Evolutionary conservation across 352 stramenopile genomes (phyloP), one percentile per base, ranked within the genome.

Genomic region (Pythium aquatile): DNA sequence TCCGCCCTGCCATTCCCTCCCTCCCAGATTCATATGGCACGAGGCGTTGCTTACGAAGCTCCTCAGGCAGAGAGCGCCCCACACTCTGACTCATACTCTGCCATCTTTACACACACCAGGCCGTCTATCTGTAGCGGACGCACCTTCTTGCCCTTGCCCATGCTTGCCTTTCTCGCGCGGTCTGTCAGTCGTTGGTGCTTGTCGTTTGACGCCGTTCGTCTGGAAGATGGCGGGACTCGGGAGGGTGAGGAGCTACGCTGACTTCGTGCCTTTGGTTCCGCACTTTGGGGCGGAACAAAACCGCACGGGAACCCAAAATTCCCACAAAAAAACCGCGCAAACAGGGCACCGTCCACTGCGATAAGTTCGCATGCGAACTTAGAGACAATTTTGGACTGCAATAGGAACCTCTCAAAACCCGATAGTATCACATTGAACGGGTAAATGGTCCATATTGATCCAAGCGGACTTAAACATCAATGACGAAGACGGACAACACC

Each of bases 91-190:
- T 13, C 37, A 13, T 11, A 44, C 13, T 24, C 20, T 24, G 20
- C 20, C 20, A 24, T 24, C 20, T 24, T 24, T 24, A 44, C 37
- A 44, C 40, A 47, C 26, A 7, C 40, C 40, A 47, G 16, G 14
- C 40, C 9, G 40, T 47, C 40, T 47, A 24, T 26, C 40, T 14
- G 5, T 5, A n/a, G 17, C 8, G 16, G 40, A 47, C 40, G 40
- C 40, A 47, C 40, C 40, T 47, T 47, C 40, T 47, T 47, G 16
- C 40, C 40, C 40, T 47, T 47, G 40, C 40, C 40, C 40, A 47
- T 47, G 40, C 40, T 47, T 47, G 40, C 17, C 5, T 47, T 5
- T 47, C 40, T 47, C 20, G 20, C 20, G 40, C 16, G 16, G 40
- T 47, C 40, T 47, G 1, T 14, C 40, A 11, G 40, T 8, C 4